Base-by-base conservation (phyloP, 352 stramenopile genomes). In the Phytophthora tubulina region DNA sequence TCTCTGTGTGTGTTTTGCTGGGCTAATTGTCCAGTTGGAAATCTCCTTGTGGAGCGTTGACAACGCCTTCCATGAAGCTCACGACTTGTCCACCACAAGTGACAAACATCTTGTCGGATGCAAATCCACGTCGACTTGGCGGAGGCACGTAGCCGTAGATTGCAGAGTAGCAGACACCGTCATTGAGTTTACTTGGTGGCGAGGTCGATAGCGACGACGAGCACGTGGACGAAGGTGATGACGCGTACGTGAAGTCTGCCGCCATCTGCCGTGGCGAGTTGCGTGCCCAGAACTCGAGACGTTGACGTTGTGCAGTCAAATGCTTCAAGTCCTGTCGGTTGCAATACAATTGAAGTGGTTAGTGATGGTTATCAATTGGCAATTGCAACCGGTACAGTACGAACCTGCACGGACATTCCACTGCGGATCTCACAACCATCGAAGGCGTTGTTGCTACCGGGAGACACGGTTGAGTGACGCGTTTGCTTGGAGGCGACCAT, bases 61-160 rank as follows among this genome's bases (percentile, higher is more conserved):
- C 82, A 42, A 95, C 88, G 49, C 88, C 88, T 17, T 93, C 88
- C 85, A 95, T 91, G 60, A 95, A 91, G 48, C 81, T 92, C 56
- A 95, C 85, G 36, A 94, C 78, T 55, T 95, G 88, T 1, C 88
- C 88, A 21, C 88, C 85, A 39, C 75, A 93, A 30, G 88, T 95
- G n/a, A 95, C 78, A 54, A 93, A 92, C 80, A 94, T 91, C 56
- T 85, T 87, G 62, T 91, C 83, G 10, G 70, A 74, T 15, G 70
- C 68, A 30, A 76, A 74, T 14, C 67, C 67, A 6, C 72, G 76
- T 46, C 65, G 66, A 63, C 54, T 67, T 5, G 67, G 58, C 38
- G 54, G 54, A 8, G 61, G 68, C 8, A 57, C 36, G 44, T 72
- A 72, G 50, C 70, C 62, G 9, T 76, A 76, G 9, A 45, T 51